Base-by-base conservation (phyloP, 108 stramenopile genomes). In the Thalassiosira profunda region DNA sequence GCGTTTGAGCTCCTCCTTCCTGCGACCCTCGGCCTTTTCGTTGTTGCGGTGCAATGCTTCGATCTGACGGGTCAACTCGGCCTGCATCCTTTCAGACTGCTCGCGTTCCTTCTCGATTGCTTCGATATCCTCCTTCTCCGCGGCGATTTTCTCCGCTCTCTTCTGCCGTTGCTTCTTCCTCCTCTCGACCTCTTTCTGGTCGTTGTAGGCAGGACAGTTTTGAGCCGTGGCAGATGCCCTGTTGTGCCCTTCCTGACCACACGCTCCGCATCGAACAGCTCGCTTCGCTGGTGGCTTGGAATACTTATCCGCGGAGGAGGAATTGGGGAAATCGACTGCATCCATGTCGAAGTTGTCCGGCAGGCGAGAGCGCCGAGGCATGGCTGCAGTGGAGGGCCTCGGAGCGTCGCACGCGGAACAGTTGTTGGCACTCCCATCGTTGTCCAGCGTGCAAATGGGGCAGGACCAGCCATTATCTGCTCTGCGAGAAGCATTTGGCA, bases 171-270 rank as follows among this genome's bases (percentile, higher is more conserved):
- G 35, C 28, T 76, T 76, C 44, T 80, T 64, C 35, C 83, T 57
- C 26, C 78, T 60, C 29, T 72, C 59, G 15, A 84, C 57, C 37
- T 84, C 83, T 15, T 66, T 59, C 49, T 63, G 53, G 21, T 84
- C 64, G 36, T 57, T 57, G 43, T 80, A 84, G 15, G 70, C 70
- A n/a, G 69, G 47, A 17, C 83, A 84, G 35, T 76, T 80, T 10
- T 30, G 29, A 23, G 45, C 58, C 14, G 83, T 84, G 17, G 83
- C 83, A 36, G 58, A 58, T 9, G 74, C 61, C 43, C 83, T 37
- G 48, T 79, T 84, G 46, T 84, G 83, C 7, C 78, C 83, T 49
- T 72, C 56, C 7, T 55, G 26, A 47, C 78, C 82, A 66, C 83
- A 84, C 3, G 83, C 83, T 48, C 74, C 79, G 54, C 83, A 84